Base-by-base conservation (phyloP, 1,139 yeast genomes). In the Candida gigantensis region DNA sequence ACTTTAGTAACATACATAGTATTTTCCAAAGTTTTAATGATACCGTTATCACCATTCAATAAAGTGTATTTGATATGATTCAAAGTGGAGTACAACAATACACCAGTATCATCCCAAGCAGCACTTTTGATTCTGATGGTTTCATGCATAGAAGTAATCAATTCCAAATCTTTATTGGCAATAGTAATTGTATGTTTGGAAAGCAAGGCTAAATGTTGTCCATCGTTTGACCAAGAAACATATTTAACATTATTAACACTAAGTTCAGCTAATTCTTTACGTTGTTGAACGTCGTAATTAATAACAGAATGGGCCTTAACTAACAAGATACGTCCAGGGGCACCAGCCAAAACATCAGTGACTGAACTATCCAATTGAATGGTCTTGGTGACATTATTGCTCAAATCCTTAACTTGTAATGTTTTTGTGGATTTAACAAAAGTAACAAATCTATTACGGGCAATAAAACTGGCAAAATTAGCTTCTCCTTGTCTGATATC, bases 101-200 rank as follows among this genome's bases (percentile, higher is more conserved):
- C 95, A 32, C 94, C 94, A 32, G 87, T 73, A 52, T 89, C 97
- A 60, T 92, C 98, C 97, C 97, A 94, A 9, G 96, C 89, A 33
- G 97, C 97, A 67, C 95, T 84, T 71, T 94, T 94, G 55, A 94
- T 88, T 62, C 98, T 77, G 50, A 94, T 92, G 4, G 98, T 92
- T 67, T 94, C 99, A 58, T 90, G 97, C 78, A 90, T 76, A 4
- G 95, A 82, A 36, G 92, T 83, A 29, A 89, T 73, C 45, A 82
- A 68, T 57, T 88, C 89, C 52, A 92, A 74, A 47, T 81, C 82
- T 59, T 79, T 84, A 52, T 80, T 84, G 21, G 88, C 95, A 52
- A 92, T 81, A 7, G 96, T 85, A 50, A 94, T 86, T 19, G 95
- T 85, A 64, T 94, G 99, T 59, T 92, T 94, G 18, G 96, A 82